Conservation (phyloP, 2,329 filamentous ascomycete genomes). For the Tolypocladium ophioglossoides region DNA sequence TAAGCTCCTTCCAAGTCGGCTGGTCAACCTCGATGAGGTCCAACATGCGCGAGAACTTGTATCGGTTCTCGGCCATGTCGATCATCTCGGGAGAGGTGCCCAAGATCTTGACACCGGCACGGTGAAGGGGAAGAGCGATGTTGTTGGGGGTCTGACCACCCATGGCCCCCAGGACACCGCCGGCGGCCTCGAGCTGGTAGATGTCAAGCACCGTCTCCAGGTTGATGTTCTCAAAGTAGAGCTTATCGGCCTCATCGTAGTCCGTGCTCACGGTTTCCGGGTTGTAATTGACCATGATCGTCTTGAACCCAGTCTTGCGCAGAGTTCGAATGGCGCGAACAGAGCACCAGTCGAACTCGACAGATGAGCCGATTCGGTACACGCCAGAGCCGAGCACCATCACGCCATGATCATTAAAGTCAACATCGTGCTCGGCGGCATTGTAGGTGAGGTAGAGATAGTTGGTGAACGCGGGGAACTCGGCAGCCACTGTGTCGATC, state of each 20-base stretch:
- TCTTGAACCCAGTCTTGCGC: constrained; percentile 76
- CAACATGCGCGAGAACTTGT: constrained; percentile 98
- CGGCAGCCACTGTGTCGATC: constrained; percentile 95
- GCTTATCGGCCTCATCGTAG: constrained; percentile 84
- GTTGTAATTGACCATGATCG: constrained; percentile 93
- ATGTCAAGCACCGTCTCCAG: constrained; percentile 87
- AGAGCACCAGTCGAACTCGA: constrained; percentile 99
- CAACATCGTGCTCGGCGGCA: constrained; percentile 71
- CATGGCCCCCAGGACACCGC: constrained; percentile 87
- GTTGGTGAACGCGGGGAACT: constrained; percentile 91
- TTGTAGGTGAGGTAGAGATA: constrained; percentile 97
- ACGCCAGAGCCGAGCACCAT: constrained; percentile 96
- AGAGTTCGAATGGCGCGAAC: constrained; percentile 89
- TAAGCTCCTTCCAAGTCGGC: constrained; percentile 95
- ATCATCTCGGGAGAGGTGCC: constrained; percentile 99
- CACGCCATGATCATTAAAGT: constrained; percentile 79
- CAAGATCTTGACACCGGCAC: constrained; percentile 82
- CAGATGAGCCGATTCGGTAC: constrained; percentile 93
- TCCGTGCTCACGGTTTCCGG: constrained; percentile 86
- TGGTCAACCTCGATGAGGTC: constrained; percentile 93
- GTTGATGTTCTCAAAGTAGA: constrained; percentile 96
- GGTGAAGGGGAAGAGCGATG: constrained; percentile 81
- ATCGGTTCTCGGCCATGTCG: constrained; percentile 91
- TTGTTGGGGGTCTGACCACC: constrained; percentile 97
- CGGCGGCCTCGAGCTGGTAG: constrained; percentile 75